Base-by-base conservation (phyloP, 768 basidiomycete species). In the Psilocybe azurescens region DNA sequence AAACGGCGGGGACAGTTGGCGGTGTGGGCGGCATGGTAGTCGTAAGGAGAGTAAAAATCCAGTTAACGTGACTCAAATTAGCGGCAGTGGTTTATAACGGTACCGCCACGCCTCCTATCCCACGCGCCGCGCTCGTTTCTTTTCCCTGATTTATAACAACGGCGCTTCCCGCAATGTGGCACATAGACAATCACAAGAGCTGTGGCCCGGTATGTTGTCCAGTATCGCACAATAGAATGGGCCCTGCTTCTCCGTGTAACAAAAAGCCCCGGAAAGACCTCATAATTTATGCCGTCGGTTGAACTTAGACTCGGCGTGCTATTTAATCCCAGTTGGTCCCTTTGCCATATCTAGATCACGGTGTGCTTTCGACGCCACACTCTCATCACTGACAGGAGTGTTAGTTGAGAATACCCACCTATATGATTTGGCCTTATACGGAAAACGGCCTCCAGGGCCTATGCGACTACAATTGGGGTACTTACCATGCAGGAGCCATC, bases 21-120 rank as follows among this genome's bases (percentile, higher is more conserved):
- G 70, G 65, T 24, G 75, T 58, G 48, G 72, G 60, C 32, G 76
- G 69, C 74, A 74, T 75, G 70, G 68, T 74, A 74, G 74, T 73
- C 38, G 67, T 60, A 58, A 67, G 56, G 65, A 62, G 63, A 44
- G 36, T 16, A 61, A 54, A 60, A 56, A 28, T 60, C 44, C 51
- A 54, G 47, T 33, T 52, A 48, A 61, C 58, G 70, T 69, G 67
- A 68, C 65, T 67, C 67, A 60, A 65, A 63, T 69, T 59, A 58
- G 52, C 55, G 56, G 39, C 28, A 49, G 24, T 58, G 55, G 62
- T 50, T 68, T 66, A 64, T 66, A 70, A 67, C 60, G 61, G 67
- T 62, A 68, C 70, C 66, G 67, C 67, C 70, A 67, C 69, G 66
- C 67, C 56, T 36, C 33, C 6, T 66, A 59, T 71, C 67, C 64